Evolutionary conservation across 306 rosid genomes (phyloP), one percentile per base, ranked within the genome.

Genomic region (Cucumis cinereus): DNA sequence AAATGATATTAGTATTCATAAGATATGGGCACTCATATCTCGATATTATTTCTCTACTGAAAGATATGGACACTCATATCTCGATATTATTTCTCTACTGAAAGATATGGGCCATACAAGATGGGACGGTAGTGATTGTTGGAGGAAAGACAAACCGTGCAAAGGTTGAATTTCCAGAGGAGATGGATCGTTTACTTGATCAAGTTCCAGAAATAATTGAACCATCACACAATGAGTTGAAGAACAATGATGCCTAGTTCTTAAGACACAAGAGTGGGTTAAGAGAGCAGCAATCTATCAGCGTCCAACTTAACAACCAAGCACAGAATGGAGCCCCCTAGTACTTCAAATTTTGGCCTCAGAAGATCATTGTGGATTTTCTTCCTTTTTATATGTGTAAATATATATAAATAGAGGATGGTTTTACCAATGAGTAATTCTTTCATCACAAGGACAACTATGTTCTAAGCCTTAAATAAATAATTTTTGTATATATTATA

Each of bases 21-120:
- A 45, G 52, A 45, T 13, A 45, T 45, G 52, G 6, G 50, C 15
- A 43, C 20, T 56, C 63, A 40, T 75, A 11, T 75, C 8, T 30
- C 45, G 67, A 79, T 82, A 38, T 55, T 79, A 54, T 24, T 80
- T 56, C 28, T 81, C 75, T 71, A 73, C 26, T 77, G 78, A 85
- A 87, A 94, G 98, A 82, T 94, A 81, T 94, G 98, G 97, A 96
- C 93, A 30, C 35, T 30, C 64, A 40, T 75, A 12, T 75, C 9
- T 30, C 45, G 67, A 79, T 82, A 45, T 55, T 79, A 54, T 26
- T 80, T 56, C 28, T 81, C 75, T 72, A 73, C 26, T 76, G 77
- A 85, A 87, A 94, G 98, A 81, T 94, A 81, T 94, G 98, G 97
- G 97, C 93, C 17, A 82, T 91, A 64, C 97, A 94, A 94, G 95